These are phyloP conservation scores for Houttuynia cordata DNA, from an alignment of 164 flowering plant genomes.

Conservation along the genomic window DNA sequence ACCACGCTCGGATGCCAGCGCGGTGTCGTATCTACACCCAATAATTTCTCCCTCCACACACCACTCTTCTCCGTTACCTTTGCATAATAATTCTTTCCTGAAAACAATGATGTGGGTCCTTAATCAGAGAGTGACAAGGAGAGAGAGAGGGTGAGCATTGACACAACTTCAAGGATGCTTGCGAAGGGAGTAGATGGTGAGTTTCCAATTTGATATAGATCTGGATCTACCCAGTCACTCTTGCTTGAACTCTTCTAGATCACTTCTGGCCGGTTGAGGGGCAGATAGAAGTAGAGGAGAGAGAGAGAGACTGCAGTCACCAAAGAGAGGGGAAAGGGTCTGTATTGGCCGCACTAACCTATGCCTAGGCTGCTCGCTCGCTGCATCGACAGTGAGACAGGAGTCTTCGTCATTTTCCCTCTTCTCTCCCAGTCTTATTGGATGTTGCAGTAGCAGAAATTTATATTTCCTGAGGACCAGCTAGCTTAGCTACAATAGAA, in stretches of 20 bases:
- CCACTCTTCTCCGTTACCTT: too few relatives aligned
- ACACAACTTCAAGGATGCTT: background rate
- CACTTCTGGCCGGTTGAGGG: background rate
- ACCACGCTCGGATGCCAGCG: too few relatives aligned
- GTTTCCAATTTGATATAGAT: slow-evolving; percentile 36
- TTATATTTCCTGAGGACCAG: too few relatives aligned
- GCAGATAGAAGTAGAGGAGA: background rate
- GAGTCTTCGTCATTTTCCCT: too few relatives aligned
- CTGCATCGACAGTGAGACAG: background rate
- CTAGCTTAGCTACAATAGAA: too few relatives aligned
- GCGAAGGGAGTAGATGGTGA: slow-evolving; percentile 7
- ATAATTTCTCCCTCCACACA: too few relatives aligned
- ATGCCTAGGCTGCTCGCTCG: background rate
- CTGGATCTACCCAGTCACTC: slow-evolving; percentile 24
- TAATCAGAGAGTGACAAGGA: background rate
- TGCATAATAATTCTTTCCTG: too few relatives aligned
- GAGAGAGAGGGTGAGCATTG: slow-evolving; percentile 5
- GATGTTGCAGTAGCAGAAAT: too few relatives aligned
- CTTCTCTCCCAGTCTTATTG: too few relatives aligned
- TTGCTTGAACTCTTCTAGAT: background rate
- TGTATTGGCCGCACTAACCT: background rate
- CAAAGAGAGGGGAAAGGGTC: background rate
- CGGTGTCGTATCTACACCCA: too few relatives aligned
- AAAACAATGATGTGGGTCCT: background rate
- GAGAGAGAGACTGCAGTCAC: background rate